A percentile compares a stretch with the other conserved stretches of the same genome.
phyloP scores from a whole-genome alignment of 352 stramenopile genomes.

The Globisporangium cylindrosporum region DNA sequence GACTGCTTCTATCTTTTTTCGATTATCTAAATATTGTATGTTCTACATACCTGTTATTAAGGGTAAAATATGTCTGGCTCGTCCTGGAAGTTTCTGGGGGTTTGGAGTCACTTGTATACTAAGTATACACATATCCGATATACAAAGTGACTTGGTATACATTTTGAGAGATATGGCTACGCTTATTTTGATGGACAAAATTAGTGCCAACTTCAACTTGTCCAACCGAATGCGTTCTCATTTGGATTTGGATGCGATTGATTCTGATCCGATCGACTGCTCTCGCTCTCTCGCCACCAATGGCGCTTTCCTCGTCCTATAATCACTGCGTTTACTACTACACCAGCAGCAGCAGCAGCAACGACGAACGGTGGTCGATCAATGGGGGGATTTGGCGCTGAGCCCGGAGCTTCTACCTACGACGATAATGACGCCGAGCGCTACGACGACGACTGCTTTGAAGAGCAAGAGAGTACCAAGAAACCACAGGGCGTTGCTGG shows the following conservation, averaged over 20 bases:
- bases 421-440: neutral
- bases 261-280: neutral
- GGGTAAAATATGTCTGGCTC: neutral
- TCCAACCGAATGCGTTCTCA: neutral
- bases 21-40: no score
- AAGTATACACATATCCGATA: neutral
- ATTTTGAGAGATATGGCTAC: conserved; percentile 2
- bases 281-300: neutral
- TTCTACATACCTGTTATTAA: neutral
- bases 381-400: neutral
- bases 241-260: neutral
- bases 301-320: neutral
- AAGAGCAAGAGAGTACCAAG: neutral
- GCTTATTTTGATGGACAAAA: neutral
- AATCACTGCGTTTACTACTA: no score
- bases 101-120: neutral
- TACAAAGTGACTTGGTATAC: neutral
- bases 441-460: conserved; percentile 12
- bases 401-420: neutral
- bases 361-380: neutral
- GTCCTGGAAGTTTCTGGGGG: neutral
- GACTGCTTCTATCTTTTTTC: no score
- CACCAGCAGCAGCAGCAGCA: neutral
- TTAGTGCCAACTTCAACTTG: conserved; percentile 5
- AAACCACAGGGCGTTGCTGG: neutral